Evolutionary conservation across 2,329 filamentous ascomycete species (phyloP), one percentile per base, ranked within the genome.

Genomic region (Xylaria sp.): DNA sequence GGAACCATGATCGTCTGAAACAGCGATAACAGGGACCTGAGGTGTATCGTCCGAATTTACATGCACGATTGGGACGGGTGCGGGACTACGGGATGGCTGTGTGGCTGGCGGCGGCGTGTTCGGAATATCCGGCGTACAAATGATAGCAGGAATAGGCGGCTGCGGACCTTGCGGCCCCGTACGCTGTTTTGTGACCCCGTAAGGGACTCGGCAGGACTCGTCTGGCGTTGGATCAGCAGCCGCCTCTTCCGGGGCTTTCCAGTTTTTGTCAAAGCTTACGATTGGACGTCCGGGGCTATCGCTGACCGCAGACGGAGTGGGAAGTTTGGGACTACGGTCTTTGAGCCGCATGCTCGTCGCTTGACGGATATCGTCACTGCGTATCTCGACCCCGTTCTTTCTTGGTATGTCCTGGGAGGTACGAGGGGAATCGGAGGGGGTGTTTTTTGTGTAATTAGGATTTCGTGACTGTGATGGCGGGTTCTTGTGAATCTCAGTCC

Each of bases 231-330:
- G 81, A 88, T 93, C 90, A 85, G 91, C 85, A 85, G 91, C 85
- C 80, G 83, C 84, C 83, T 87, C 84, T 78, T 92, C 89, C 77
- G 87, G 87, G 77, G 89, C 87, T 84, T 89, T 91, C 90, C 93
- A 97, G 77, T 91, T 87, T 75, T 87, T 87, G 81, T 97, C 88
- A 85, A 98, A 98, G 86, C 95, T 98, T 85, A 98, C 95, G 84
- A 98, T 98, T 70, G 95, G 95, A 77, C 95, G 89, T 74, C 93
- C 93, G 74, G 92, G 91, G 76, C 87, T 92, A 82, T 97, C 92
- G 82, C 94, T 97, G 79, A 98, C 94, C 75, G 92, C 90, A 61
- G 92, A 93, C 71, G 95, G 95, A 75, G 91, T 95, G 31, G 94
- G 95, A 69, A 98, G 84, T 77, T 92, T 96, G 64, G 89, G 81